Conservation (phyloP, 2,329 filamentous ascomycete species). For the Arthrocladium fulminans region DNA sequence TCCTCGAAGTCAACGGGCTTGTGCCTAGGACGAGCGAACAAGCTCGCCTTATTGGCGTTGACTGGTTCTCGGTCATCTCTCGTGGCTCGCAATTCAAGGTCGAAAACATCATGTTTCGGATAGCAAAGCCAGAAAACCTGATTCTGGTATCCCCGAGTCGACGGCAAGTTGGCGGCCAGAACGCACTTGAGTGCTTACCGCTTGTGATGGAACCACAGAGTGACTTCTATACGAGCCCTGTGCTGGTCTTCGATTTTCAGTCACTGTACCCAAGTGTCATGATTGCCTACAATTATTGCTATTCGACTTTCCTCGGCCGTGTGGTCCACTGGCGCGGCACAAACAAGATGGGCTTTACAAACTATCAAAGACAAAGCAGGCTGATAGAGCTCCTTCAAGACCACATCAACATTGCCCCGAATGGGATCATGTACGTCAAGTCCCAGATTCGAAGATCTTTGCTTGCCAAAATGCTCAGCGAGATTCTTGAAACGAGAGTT, state of each 20-base stretch:
- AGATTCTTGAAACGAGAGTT: slow-evolving; percentile 88
- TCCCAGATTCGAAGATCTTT: slow-evolving; percentile 78
- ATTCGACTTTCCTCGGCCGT: slow-evolving; percentile 88
- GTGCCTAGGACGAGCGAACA: slow-evolving; percentile 87
- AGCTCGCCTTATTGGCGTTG: slow-evolving; percentile 80
- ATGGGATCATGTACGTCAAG: slow-evolving; percentile 93
- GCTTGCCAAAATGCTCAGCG: slow-evolving; percentile 89
- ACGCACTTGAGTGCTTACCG: slow-evolving; percentile 86
- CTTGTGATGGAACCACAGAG: slow-evolving; percentile 97
- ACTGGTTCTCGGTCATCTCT: slow-evolving; percentile 94
- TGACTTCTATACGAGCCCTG: slow-evolving; percentile 80
- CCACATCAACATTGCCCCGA: slow-evolving; percentile 84
- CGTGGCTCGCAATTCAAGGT: slow-evolving; percentile 97
- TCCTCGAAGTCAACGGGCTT: slow-evolving; percentile 82
- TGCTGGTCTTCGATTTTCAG: slow-evolving; percentile 91
- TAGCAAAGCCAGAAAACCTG: slow-evolving; percentile 94
- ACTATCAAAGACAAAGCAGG: slow-evolving; percentile 69
- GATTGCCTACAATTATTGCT: slow-evolving; percentile 99
- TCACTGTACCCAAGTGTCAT: slow-evolving; percentile 94
- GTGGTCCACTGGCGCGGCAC: slow-evolving; percentile 79
- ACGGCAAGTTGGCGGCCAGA: slow-evolving; percentile 88
- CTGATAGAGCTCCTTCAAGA: slow-evolving; percentile 71
- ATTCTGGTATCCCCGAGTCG: slow-evolving; percentile 80
- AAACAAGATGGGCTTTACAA: slow-evolving; percentile 89
- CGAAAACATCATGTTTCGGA: slow-evolving; percentile 96